Percentiles rank a stretch among this genome's conserved stretches.
Evolutionary conservation across 164 flowering plant species (phyloP).

Genomic region (Vitis labrusca): DNA sequence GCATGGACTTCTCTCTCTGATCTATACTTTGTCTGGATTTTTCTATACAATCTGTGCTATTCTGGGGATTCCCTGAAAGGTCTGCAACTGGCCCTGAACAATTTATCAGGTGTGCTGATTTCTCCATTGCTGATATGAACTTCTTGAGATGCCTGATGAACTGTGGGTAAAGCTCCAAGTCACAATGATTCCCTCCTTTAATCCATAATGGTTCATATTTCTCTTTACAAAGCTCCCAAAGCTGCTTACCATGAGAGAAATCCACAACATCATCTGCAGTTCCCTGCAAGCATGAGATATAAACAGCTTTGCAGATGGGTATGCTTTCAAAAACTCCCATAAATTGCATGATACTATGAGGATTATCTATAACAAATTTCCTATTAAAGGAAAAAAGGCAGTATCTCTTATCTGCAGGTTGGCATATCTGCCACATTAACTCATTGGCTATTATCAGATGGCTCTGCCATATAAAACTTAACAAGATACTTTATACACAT

Average conservation of each 20-base stretch:
- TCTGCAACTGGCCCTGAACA: slow-evolving; percentile 20
- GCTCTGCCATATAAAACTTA: not conserved
- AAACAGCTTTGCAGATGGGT: not conserved
- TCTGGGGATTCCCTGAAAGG: slow-evolving; percentile 31
- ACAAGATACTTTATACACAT: not conserved
- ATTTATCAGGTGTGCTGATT: slow-evolving; percentile 27
- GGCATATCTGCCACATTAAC: not conserved
- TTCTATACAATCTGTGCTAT: slow-evolving; percentile 42
- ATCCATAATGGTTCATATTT: slow-evolving; percentile 69
- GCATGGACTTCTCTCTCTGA: slow-evolving; percentile 47
- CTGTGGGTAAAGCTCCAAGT: slow-evolving; percentile 59
- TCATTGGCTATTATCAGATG: not conserved
- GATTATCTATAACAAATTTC: no score
- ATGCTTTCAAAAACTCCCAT: not conserved
- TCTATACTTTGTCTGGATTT: slow-evolving; percentile 43
- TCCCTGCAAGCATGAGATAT: slow-evolving; percentile 38
- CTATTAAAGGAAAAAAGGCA: no score
- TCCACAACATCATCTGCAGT: slow-evolving; percentile 69
- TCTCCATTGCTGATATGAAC: slow-evolving; percentile 52
- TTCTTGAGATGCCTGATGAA: slow-evolving; percentile 64
- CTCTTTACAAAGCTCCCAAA: slow-evolving; percentile 64
- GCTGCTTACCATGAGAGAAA: slow-evolving; percentile 64
- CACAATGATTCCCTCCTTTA: slow-evolving; percentile 68
- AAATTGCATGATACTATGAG: not conserved
- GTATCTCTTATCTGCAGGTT: not conserved